Conservation (phyloP, 306 rosid species). For the Boehmeria nivea region DNA sequence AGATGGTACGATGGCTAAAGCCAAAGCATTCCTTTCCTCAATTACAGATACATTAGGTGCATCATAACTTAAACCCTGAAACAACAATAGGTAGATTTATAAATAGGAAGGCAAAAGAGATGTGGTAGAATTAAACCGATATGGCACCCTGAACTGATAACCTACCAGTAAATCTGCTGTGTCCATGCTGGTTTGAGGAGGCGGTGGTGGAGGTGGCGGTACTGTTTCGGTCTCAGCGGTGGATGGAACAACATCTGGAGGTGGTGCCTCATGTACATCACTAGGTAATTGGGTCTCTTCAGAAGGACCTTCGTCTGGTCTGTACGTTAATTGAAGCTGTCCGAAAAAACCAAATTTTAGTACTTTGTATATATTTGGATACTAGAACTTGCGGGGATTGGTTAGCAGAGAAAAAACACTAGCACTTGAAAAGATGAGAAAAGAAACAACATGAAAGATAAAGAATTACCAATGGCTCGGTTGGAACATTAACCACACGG, state of each 20-base stretch:
- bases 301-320: constrained; percentile 62
- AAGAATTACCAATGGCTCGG: constrained; percentile 72
- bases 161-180: constrained; percentile 87
- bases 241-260: constrained; percentile 42
- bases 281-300: constrained; percentile 49
- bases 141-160: constrained; percentile 8
- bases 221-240: constrained; percentile 42
- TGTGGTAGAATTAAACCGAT: not conserved
- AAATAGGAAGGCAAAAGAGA: not conserved
- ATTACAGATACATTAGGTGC: constrained; percentile 57
- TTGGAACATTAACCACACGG: constrained; percentile 70
- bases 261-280: constrained; percentile 61
- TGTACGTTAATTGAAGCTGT: constrained; percentile 93
- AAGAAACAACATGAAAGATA: not conserved
- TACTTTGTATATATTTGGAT: not conserved
- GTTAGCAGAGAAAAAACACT: not conserved
- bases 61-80: constrained; percentile 72
- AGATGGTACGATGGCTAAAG: constrained; percentile 81
- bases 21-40: constrained; percentile 90
- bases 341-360: constrained; percentile 25
- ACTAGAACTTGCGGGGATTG: not conserved
- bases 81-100: constrained; percentile 3
- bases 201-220: constrained; percentile 41
- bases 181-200: constrained; percentile 45
- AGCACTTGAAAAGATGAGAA: too few relatives aligned